A percentile compares a stretch with the other conserved stretches of the same genome.
phyloP scores from a whole-genome alignment of 768 basidiomycete species.

The Boletus vermiculosoides region DNA sequence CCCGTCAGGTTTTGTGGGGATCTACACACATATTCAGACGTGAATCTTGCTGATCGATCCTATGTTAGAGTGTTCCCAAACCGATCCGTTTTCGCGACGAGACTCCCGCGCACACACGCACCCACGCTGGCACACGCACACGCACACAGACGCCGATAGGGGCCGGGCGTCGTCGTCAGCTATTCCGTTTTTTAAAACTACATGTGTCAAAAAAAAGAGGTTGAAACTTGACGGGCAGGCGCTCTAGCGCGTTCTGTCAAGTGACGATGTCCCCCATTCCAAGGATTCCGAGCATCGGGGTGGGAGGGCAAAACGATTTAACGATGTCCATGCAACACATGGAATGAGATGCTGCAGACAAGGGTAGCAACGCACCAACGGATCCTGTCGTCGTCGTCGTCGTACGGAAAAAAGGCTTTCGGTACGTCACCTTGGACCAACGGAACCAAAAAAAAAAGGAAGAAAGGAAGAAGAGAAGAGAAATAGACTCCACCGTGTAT shows the following conservation, averaged over 20 bases:
- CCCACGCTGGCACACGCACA: no score
- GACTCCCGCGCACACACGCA: background rate
- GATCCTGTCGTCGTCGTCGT: background rate
- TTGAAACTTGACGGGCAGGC: background rate
- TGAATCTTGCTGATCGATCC: conserved; percentile 17
- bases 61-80: background rate
- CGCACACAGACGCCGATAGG: no score
- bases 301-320: background rate
- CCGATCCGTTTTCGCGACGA: background rate
- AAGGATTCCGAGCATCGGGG: background rate
- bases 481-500: background rate
- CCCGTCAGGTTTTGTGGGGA: background rate
- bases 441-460: background rate
- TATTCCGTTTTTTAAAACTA: background rate
- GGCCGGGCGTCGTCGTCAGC: background rate
- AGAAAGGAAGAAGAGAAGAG: background rate
- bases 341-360: conserved; percentile 1
- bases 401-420: no score
- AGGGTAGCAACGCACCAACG: conserved; percentile 9
- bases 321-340: background rate
- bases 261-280: background rate
- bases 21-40: conserved; percentile 5
- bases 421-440: background rate
- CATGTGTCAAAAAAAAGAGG: background rate
- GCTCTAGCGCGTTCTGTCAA: background rate